Conservation (phyloP, 2,329 filamentous ascomycete species). For the Xylaria sp. region DNA sequence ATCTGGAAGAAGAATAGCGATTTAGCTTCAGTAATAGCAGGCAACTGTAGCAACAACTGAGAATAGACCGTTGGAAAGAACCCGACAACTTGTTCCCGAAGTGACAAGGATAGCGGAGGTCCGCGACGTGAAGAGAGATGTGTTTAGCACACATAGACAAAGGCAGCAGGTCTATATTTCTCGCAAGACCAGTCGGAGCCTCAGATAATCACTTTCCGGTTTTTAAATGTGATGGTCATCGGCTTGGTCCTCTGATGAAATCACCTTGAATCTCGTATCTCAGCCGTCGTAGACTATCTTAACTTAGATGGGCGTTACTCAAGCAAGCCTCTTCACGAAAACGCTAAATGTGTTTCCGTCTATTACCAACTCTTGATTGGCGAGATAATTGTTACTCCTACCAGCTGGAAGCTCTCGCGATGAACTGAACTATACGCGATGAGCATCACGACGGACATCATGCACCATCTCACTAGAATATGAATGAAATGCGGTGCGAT, state of each 20-base stretch:
- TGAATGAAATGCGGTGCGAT: conserved; percentile 23
- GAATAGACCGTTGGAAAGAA: neutral
- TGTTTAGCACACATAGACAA: neutral
- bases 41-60: neutral
- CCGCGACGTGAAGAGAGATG: neutral
- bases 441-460: conserved; percentile 6
- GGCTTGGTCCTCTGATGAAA: conserved; percentile 7
- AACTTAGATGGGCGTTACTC: conserved; percentile 5
- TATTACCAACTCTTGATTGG: conserved; percentile 11
- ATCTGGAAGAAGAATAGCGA: neutral
- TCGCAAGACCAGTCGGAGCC: neutral
- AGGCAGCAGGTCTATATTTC: no score
- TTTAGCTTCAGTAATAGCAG: neutral
- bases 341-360: neutral
- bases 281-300: conserved; percentile 1
- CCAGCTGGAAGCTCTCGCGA: conserved; percentile 19
- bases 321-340: neutral
- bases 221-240: neutral
- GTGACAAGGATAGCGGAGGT: neutral
- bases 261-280: conserved; percentile 11
- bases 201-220: neutral
- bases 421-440: neutral
- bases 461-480: conserved; percentile 26
- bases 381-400: conserved; percentile 13
- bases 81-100: neutral